Percentiles rank a stretch among this genome's conserved stretches.
These are phyloP conservation scores for Fusarium veterinarium DNA, from an alignment of 2,329 filamentous ascomycete genomes.

Conservation along the genomic window DNA sequence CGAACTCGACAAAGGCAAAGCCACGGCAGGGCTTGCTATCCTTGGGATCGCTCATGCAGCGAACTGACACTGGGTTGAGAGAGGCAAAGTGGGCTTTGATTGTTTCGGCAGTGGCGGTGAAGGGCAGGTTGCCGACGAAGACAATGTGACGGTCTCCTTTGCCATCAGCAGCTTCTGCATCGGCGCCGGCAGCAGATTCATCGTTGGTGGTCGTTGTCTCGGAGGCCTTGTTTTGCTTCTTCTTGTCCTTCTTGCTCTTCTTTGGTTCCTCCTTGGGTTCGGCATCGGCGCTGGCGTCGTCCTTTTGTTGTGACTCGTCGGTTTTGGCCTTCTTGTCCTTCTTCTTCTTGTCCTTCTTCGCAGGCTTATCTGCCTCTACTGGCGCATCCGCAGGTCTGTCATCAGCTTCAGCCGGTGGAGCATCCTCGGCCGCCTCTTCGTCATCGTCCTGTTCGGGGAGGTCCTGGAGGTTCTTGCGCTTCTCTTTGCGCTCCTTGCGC, in stretches of 20 bases:
- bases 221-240: constrained; percentile 42
- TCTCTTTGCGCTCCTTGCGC: constrained; percentile 56
- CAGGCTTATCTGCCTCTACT: constrained; percentile 37
- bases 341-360: constrained; percentile 47
- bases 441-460: constrained; percentile 50
- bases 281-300: constrained; percentile 30
- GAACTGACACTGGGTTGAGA: constrained; percentile 63
- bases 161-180: constrained; percentile 31
- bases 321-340: constrained; percentile 47
- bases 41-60: constrained; percentile 76
- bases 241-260: constrained; percentile 49
- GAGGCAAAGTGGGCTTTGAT: constrained; percentile 82
- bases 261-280: constrained; percentile 48
- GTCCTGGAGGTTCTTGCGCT: constrained; percentile 53
- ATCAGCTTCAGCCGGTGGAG: constrained; percentile 42
- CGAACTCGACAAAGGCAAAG: constrained; percentile 91
- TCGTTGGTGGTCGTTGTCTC: constrained; percentile 27
- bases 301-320: constrained; percentile 25
- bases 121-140: constrained; percentile 83
- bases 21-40: constrained; percentile 74
- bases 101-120: constrained; percentile 76
- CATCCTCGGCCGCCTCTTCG: constrained; percentile 37
- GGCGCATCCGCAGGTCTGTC: constrained; percentile 26
- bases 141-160: constrained; percentile 49
- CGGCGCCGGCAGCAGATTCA: constrained; percentile 8